Percentiles rank a stretch among this genome's conserved stretches.
Evolutionary conservation across 2,329 filamentous ascomycete genomes (phyloP).

Genomic region (Claviceps citrina): DNA sequence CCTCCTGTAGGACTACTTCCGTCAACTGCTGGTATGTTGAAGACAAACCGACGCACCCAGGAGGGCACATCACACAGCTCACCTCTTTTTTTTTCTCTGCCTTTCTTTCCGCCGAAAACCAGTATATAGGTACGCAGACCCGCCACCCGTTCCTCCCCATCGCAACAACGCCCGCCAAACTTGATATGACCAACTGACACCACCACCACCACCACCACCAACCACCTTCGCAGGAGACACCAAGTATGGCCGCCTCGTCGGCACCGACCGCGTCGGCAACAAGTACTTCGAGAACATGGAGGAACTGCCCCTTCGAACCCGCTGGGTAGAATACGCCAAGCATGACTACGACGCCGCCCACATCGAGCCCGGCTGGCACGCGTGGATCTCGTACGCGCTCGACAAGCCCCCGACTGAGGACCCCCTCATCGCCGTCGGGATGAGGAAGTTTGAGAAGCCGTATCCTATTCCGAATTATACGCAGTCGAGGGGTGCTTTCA

Average conservation of each 20-base stretch:
- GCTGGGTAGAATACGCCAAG: constrained; percentile 95
- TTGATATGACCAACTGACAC: too few relatives aligned
- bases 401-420: constrained; percentile 75
- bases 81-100: background rate
- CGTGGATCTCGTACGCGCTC: constrained; percentile 88
- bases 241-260: constrained; percentile 78
- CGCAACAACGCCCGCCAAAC: too few relatives aligned
- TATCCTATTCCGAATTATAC: constrained; percentile 63
- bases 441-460: constrained; percentile 61
- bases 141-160: background rate
- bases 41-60: constrained; percentile 2
- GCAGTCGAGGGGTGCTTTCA: constrained; percentile 63
- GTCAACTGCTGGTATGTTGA: constrained; percentile 75
- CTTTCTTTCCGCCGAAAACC: constrained; percentile 8
- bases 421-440: constrained; percentile 48
- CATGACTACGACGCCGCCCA: constrained; percentile 70
- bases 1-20: constrained; percentile 58
- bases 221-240: constrained; percentile 62
- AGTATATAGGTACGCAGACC: constrained; percentile 39
- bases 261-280: constrained; percentile 81
- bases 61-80: background rate
- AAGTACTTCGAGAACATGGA: constrained; percentile 95
- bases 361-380: constrained; percentile 94
- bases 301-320: constrained; percentile 84
- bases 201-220: too few relatives aligned